Conservation (phyloP, 495 filamentous ascomycete genomes). For the Acidiella bohemica region DNA sequence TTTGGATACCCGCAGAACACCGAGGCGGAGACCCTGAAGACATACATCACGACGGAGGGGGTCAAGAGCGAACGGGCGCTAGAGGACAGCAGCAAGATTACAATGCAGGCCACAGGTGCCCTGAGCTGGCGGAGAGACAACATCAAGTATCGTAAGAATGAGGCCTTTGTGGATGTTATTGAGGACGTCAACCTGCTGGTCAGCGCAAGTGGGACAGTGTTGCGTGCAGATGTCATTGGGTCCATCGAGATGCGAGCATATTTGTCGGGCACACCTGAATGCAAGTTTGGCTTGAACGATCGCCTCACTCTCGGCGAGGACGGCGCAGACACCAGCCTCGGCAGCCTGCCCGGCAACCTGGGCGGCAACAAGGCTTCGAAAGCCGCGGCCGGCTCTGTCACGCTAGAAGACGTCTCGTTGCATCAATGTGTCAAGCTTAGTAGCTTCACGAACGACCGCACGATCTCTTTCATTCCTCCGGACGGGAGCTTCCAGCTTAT, state of each 20-base stretch:
- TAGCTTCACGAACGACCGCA: conserved; percentile 93
- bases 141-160: conserved; percentile 98
- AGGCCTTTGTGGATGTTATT: conserved; percentile 98
- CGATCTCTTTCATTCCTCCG: conserved; percentile 94
- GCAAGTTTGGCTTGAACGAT: conserved; percentile 98
- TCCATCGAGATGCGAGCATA: conserved; percentile 99
- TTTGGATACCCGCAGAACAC: conserved; percentile 99
- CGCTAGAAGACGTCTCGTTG: conserved; percentile 96
- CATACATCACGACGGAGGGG: conserved; percentile 99
- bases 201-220: conserved; percentile 87
- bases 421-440: conserved; percentile 98
- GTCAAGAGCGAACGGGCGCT: conserved; percentile 89
- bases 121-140: conserved; percentile 93
- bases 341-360: conserved; percentile 51
- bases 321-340: conserved; percentile 39
- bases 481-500: conserved; percentile 99
- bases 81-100: conserved; percentile 91
- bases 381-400: conserved; percentile 89
- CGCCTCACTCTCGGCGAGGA: conserved; percentile 71
- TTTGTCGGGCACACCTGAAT: conserved; percentile 90
- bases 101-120: conserved; percentile 97
- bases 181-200: conserved; percentile 98
- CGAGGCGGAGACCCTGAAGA: conserved; percentile 96
- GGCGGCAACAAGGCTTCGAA: conserved; percentile 75
- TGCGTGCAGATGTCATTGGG: conserved; percentile 92